Base-by-base conservation (phyloP, 2,329 filamentous ascomycete species). In the Ceratocystis variospora region DNA sequence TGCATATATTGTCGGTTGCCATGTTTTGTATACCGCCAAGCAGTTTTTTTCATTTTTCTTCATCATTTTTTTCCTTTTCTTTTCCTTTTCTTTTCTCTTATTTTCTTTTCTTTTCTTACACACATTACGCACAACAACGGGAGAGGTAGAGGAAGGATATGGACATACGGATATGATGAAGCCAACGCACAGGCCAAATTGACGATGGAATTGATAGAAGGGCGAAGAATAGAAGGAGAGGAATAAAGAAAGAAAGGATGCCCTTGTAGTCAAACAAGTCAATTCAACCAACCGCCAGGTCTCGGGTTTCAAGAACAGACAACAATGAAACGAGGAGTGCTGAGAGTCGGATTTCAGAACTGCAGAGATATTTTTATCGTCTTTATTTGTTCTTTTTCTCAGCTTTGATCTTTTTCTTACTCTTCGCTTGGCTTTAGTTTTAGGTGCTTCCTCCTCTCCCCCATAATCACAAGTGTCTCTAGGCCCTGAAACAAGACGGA, bases 251-350 rank as follows among this genome's bases (percentile, higher is more conserved):
- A 50, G 46, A n/a, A 50, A 19, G n/a, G n/a, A 25, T 22, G 22
- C 7, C 46, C 22, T 50, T 50, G 46, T 50, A 50, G 46, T 22
- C 17, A 41, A 10, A 41, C 37, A 15, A 41, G 37, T 41, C 37
- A 41, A 41, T 41, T 15, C 37, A 41, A 41, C 4, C 28, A 37
- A 17, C 15, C 31, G 25, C 57, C 37, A 25, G n/a, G 31, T 22
- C 31, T 61, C 22, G 5, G 57, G 57, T 41, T 33, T 61, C 57
- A 61, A 28, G 48, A 44, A 19, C 15, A 44, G 57, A 19, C 15
- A 61, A 61, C 10, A 19, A 61, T 61, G 59, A 61, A 61, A 61
- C 41, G 19, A 61, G 33, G n/a, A 61, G 59, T 12, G 22, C 45
- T 37, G 37, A 19, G 37, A 25, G n/a, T 22, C 17, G 41, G 2